Base-by-base conservation (phyloP, 176 grass and related monocot genomes). In the Pontederia paniculata region DNA sequence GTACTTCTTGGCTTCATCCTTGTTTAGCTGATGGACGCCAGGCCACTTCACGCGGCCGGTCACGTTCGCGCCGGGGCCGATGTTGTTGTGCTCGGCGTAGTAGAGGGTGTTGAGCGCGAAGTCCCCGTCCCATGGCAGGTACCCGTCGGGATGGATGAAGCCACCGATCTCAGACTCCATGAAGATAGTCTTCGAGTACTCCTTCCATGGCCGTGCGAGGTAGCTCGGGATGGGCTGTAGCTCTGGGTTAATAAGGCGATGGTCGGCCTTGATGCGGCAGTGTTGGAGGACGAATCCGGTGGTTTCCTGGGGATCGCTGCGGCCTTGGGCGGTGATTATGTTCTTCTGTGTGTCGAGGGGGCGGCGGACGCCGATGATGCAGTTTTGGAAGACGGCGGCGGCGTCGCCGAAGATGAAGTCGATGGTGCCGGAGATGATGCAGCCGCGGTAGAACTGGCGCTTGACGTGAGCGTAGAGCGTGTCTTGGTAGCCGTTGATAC, bases 331-430 rank as follows among this genome's bases (percentile, higher is more conserved):
- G 44, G 86, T 77, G 50, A 88, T 44, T 42, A 88, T 82, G 53
- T 77, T 82, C 4, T 71, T 68, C 73, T 91, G 88, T 0, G 75
- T 74, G n/a, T 11, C 42, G 2, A 78, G 80, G 1, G 93, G 86
- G 18, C 50, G 74, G 23, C 80, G 88, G 14, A 88, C 74, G 25
- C 81, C 50, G 6, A 97, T 17, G 44, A 84, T 46, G 83, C 93
- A 91, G 44, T 79, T 78, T 68, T 97, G 86, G 80, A 97, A 97
- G 10, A 97, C 69, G 18, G 93, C 86, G 1, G 86, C 54, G 0
- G 83, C 83, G 60, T 91, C 86, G 45, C 91, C 91, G 67, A 86
- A 87, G 63, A 96, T 75, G 65, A 96, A 87, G 67, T 96, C 82
- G 20, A 96, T 68, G 45, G 86, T 86, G 79, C 86, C 91, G 42